Evolutionary conservation across 225 moss, liverwort and hornwort species (phyloP).

Genomic region (Thuidium tamariscinum): DNA sequence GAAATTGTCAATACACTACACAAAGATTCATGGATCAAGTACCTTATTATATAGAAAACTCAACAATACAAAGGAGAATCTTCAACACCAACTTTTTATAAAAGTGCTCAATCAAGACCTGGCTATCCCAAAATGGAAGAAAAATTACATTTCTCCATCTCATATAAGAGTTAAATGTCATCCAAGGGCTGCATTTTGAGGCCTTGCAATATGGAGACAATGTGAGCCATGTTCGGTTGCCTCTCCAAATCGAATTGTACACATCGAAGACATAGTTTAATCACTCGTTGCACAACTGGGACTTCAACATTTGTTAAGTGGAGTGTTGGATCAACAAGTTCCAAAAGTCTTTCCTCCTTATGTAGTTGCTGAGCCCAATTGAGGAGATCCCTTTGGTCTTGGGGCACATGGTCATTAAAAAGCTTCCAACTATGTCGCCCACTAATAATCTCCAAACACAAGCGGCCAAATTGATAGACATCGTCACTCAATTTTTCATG

Average conservation of each 20-base stretch:
- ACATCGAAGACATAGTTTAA: background rate
- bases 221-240: background rate
- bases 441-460: background rate
- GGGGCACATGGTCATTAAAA: accelerated
- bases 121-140: too few relatives aligned
- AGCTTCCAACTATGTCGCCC: background rate
- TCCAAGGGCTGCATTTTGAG: too few relatives aligned
- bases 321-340: background rate
- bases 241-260: accelerated
- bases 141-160: too few relatives aligned
- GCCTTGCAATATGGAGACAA: background rate
- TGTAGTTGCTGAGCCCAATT: background rate
- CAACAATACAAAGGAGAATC: too few relatives aligned
- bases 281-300: background rate
- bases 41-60: too few relatives aligned
- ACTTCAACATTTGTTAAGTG: background rate
- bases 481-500: too few relatives aligned
- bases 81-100: too few relatives aligned
- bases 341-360: background rate
- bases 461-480: background rate
- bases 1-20: too few relatives aligned
- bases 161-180: too few relatives aligned
- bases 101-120: too few relatives aligned
- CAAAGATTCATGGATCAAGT: too few relatives aligned
- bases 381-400: accelerated